phyloP scores from a whole-genome alignment of 192 early-diverging fungal species.

The Phlyctochytrium planicorne region DNA sequence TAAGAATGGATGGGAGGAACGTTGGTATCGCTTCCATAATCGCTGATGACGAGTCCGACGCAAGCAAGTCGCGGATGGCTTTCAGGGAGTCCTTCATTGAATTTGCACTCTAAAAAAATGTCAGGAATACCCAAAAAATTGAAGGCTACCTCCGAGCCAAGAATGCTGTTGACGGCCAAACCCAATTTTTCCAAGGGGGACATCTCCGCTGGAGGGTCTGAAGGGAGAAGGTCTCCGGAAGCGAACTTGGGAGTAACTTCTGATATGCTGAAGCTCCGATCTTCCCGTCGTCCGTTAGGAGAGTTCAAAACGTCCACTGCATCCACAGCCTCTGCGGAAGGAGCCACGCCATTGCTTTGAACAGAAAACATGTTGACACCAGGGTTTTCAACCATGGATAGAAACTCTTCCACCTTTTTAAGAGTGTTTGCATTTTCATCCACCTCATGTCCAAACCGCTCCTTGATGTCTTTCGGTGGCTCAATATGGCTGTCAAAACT shows the following conservation, averaged over 20 bases:
- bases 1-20: neutral
- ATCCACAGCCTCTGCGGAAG: neutral
- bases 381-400: neutral
- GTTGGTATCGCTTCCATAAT: neutral
- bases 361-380: neutral
- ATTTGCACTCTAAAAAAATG: too few species aligned
- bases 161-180: too few species aligned
- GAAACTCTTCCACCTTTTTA: neutral
- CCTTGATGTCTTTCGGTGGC: conserved; percentile 1
- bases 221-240: too few species aligned
- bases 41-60: neutral
- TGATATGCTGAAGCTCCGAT: neutral
- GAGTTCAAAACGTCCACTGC: neutral
- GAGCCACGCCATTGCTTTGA: neutral
- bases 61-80: neutral
- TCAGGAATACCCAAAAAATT: too few species aligned
- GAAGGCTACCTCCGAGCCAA: too few species aligned
- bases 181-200: too few species aligned
- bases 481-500: neutral
- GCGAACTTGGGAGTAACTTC: too few species aligned
- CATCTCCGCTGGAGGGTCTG: too few species aligned
- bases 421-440: neutral
- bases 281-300: neutral
- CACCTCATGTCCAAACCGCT: neutral
- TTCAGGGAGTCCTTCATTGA: neutral